These are phyloP conservation scores for Paramecium caudatum DNA, from an alignment of 73 alveolate genomes.

Conservation along the genomic window DNA sequence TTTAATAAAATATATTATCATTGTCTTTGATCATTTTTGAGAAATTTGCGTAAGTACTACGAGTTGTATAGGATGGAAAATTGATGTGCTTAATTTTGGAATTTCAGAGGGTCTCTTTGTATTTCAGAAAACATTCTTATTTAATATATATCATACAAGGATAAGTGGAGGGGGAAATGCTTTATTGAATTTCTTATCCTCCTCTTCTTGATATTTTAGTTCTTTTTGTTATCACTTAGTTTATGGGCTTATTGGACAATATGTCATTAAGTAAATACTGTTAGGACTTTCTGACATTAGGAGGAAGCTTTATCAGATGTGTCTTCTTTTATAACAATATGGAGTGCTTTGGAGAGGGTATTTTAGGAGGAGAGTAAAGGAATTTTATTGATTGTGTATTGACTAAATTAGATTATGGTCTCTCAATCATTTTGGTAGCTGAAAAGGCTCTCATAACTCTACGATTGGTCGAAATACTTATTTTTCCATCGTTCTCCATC, in stretches of 20 bases:
- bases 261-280: constrained; percentile 30
- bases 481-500: constrained; percentile 45
- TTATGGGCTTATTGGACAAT: constrained; percentile 13
- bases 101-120: constrained; percentile 26
- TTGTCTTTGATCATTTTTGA: constrained; percentile 20
- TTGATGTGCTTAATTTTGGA: not conserved
- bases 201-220: not conserved
- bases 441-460: constrained; percentile 25
- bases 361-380: constrained; percentile 11
- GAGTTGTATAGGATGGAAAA: not conserved
- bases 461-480: not conserved
- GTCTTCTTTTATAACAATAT: not conserved
- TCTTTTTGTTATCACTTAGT: not conserved
- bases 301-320: not conserved
- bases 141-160: not conserved
- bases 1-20: constrained; percentile 40
- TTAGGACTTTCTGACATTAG: constrained; percentile 26
- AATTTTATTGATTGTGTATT: not conserved
- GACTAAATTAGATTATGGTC: not conserved
- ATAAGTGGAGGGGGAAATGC: constrained; percentile 1
- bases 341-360: constrained; percentile 30
- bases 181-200: not conserved
- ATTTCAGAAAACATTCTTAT: constrained; percentile 44
- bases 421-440: not conserved
- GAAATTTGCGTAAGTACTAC: constrained; percentile 11